Conservation (phyloP, 2,329 filamentous ascomycete species). For the Lecanicillium sp. region DNA sequence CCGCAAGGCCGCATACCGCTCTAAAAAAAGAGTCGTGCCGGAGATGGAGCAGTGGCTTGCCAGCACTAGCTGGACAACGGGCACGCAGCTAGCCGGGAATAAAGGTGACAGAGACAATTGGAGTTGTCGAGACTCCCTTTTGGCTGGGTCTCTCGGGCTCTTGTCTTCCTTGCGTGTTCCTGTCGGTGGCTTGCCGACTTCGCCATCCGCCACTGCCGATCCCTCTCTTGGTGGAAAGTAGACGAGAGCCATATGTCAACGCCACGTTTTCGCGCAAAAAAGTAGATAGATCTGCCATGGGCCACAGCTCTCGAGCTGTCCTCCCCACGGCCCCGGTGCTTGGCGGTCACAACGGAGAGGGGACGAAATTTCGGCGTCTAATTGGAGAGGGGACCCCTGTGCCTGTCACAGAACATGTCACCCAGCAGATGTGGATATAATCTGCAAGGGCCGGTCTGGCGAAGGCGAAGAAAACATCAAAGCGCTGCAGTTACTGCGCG, state of each 20-base stretch:
- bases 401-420: conserved; percentile 3
- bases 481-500: not conserved
- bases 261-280: not conserved
- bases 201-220: not conserved
- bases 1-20: too few species aligned
- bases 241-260: not conserved
- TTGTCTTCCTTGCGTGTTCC: too few species aligned
- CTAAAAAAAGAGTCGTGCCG: not conserved
- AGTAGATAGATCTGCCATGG: not conserved
- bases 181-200: not conserved
- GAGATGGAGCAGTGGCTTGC: too few species aligned
- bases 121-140: not conserved
- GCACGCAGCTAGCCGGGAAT: conserved; percentile 8
- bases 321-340: too few species aligned
- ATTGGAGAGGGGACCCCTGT: not conserved
- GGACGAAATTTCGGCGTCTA: not conserved
- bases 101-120: not conserved
- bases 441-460: not conserved
- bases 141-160: not conserved
- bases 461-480: not conserved
- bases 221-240: not conserved
- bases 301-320: too few species aligned
- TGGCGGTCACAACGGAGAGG: not conserved
- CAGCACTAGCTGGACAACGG: not conserved
- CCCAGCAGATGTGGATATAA: not conserved